Percentiles rank a stretch among this genome's conserved stretches.
Evolutionary conservation across 2,329 filamentous ascomycete genomes (phyloP).

Genomic region (Macrophomina phaseolina): DNA sequence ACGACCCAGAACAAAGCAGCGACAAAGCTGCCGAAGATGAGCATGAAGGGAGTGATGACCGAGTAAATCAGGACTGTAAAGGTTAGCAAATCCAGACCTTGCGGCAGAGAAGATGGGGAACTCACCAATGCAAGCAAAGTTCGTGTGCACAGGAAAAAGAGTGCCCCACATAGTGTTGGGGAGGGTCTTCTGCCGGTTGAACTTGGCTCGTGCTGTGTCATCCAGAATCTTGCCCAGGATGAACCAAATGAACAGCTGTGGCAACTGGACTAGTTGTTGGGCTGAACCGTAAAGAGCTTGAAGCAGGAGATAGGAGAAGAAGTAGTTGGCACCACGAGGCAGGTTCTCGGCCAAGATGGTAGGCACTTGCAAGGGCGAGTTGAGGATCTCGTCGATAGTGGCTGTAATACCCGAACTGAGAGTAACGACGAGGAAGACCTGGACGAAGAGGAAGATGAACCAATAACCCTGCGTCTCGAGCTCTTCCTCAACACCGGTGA

Average conservation of each 20-base stretch:
- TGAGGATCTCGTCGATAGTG: constrained; percentile 66
- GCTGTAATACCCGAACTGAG: constrained; percentile 77
- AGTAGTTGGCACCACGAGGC: constrained; percentile 90
- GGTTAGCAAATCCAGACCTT: background rate
- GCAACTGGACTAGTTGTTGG: constrained; percentile 82
- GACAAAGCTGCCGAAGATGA: constrained; percentile 91
- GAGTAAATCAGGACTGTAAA: constrained; percentile 74
- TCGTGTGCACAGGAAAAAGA: constrained; percentile 96
- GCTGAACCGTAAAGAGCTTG: constrained; percentile 76
- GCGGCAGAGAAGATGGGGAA: background rate
- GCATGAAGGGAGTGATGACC: constrained; percentile 86
- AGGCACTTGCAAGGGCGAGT: constrained; percentile 71
- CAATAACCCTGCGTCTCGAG: constrained; percentile 91
- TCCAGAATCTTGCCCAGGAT: constrained; percentile 81
- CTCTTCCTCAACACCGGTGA: constrained; percentile 79
- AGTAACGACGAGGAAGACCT: constrained; percentile 91
- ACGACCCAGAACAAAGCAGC: constrained; percentile 92
- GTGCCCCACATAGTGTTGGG: constrained; percentile 85
- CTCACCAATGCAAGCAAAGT: constrained; percentile 86
- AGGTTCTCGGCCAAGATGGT: constrained; percentile 76
- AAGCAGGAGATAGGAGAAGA: constrained; percentile 98
- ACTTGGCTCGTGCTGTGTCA: constrained; percentile 82
- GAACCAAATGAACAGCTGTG: constrained; percentile 80
- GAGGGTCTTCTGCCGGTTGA: constrained; percentile 79
- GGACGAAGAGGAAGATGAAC: constrained; percentile 92